Base-by-base conservation (phyloP, 2,329 filamentous ascomycete genomes). In the Diaporthe sp. region DNA sequence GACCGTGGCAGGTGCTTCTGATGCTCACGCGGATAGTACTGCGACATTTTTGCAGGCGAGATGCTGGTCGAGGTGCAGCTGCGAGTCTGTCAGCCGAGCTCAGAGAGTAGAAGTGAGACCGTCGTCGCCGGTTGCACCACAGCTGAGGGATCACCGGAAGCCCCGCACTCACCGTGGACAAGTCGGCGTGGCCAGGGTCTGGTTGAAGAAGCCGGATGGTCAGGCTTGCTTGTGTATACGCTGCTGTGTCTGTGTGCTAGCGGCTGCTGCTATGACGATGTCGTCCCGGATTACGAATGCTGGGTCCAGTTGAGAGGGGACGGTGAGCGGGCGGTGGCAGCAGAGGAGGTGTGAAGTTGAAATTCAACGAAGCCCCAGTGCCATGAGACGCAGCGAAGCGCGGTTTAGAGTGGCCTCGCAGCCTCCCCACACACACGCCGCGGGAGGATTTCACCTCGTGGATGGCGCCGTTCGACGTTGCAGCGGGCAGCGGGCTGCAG, bases 21-120 rank as follows among this genome's bases (percentile, higher is more conserved):
- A 31, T 17, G 68, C 80, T 78, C 75, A 80, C 80, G 79, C 60
- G 80, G 79, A 78, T 80, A 81, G 67, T 78, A 80, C 15, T 80
- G 78, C 34, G 74, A 73, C 79, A 81, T 81, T 25, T 15, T 15
- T 58, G 63, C 37, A n/a, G 51, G 17, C 37, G 51, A 70, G 58
- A 34, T 12, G 37, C 10, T 51, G 17, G 6, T 57, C 20, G 3
- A 12, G 17, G 7, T 25, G 74, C 60, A 51, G 47, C 47, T 75
- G 39, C 53, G 39, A 73, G 42, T 31, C 17, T 22, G 39, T 74
- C 51, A 75, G 67, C 42, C 47, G 31, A 47, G 61, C 42, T 67
- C 55, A 55, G 63, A 44, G 22, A 22, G 3, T 1, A 51, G 31
- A 37, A 47, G 49, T 53, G 67, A 72, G 71, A 71, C 53, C 15